Conservation (phyloP, 495 filamentous ascomycete species). For the Talaromyces borbonicus region DNA sequence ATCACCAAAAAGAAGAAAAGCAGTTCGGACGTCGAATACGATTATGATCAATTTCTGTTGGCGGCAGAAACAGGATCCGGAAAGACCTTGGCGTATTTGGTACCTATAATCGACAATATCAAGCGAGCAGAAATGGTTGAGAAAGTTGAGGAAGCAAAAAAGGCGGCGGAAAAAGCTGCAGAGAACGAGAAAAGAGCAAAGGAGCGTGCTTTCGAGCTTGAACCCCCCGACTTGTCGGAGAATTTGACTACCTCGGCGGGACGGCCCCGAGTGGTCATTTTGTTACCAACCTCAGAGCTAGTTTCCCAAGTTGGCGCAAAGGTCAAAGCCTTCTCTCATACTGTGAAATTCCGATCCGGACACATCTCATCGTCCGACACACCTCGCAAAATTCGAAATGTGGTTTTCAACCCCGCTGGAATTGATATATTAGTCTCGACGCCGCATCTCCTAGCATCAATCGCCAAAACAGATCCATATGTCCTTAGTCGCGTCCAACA, state of each 20-base stretch:
- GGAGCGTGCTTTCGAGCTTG: conserved; percentile 42
- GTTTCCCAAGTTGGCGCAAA: conserved; percentile 77
- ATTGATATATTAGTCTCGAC: conserved; percentile 84
- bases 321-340: conserved; percentile 71
- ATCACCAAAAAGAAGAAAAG: conserved; percentile 15
- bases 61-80: conserved; percentile 96
- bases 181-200: conserved; percentile 38
- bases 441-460: conserved; percentile 75
- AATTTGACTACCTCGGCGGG: conserved; percentile 61
- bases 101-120: conserved; percentile 72
- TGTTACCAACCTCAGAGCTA: conserved; percentile 90
- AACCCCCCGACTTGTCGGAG: conserved; percentile 46
- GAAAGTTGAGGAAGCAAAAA: conserved; percentile 39
- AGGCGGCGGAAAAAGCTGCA: conserved; percentile 37
- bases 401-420: conserved; percentile 68
- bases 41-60: conserved; percentile 68
- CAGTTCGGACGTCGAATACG: conserved; percentile 23
- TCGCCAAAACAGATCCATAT: conserved; percentile 79
- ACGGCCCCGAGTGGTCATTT: conserved; percentile 71
- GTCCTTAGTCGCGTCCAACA: conserved; percentile 79
- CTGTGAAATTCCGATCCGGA: conserved; percentile 70
- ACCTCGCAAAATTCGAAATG: conserved; percentile 71
- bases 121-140: conserved; percentile 68
- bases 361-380: conserved; percentile 68
- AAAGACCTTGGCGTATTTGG: conserved; percentile 85